Percentiles rank a stretch among this genome's conserved stretches.
phyloP scores from a whole-genome alignment of 371 early-diverging fungal species.

The Mucor irregularis region DNA sequence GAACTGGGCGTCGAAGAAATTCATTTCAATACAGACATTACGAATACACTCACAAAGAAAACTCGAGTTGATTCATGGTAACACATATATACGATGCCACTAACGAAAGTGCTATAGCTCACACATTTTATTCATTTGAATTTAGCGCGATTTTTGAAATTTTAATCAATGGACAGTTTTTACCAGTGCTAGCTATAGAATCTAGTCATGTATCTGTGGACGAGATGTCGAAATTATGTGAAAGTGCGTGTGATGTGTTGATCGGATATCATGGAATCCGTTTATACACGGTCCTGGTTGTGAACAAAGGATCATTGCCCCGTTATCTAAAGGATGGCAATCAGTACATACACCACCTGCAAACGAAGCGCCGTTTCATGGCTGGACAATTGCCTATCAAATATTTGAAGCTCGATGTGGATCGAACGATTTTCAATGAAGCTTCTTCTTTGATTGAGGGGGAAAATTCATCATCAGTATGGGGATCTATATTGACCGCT shows the following conservation, averaged over 20 bases:
- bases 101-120: too few species aligned
- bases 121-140: neutral
- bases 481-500: conserved; percentile 34
- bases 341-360: conserved; percentile 61
- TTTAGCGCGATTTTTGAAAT: conserved; percentile 67
- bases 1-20: conserved; percentile 51
- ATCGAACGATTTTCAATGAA: conserved; percentile 55
- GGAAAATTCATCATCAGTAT: conserved; percentile 29
- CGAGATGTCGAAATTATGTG: conserved; percentile 53
- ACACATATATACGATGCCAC: neutral
- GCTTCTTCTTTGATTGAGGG: conserved; percentile 29
- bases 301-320: conserved; percentile 63
- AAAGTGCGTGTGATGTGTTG: conserved; percentile 53
- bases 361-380: conserved; percentile 67
- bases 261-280: conserved; percentile 59
- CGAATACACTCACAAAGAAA: conserved; percentile 51
- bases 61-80: conserved; percentile 67
- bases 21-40: conserved; percentile 54
- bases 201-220: conserved; percentile 37
- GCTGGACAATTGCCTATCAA: conserved; percentile 53
- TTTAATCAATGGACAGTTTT: conserved; percentile 62
- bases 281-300: conserved; percentile 61
- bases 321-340: conserved; percentile 72
- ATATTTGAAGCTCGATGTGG: conserved; percentile 54
- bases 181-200: conserved; percentile 75